Percentiles rank a stretch among this genome's conserved stretches.
Evolutionary conservation across 106 monocot species (phyloP).

Genomic region (Xerophyta viscosa): DNA sequence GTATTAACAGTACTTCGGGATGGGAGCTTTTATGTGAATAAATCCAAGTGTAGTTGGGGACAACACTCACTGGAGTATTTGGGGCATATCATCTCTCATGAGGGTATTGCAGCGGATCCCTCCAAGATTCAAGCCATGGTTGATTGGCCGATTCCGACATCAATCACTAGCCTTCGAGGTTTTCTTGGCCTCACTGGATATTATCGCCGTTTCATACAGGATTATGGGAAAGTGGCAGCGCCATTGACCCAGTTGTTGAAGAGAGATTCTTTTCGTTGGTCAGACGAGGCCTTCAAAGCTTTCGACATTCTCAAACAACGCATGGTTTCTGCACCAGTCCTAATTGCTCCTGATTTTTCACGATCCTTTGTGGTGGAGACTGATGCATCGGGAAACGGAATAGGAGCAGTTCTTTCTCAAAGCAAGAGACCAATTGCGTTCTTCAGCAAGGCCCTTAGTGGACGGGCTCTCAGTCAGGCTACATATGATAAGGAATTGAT

Average conservation of each 20-base stretch:
- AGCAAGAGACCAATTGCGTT: background rate
- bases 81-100: slow-evolving; percentile 2
- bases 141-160: slow-evolving; percentile 1
- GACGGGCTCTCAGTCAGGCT: background rate
- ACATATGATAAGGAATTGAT: background rate
- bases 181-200: slow-evolving; percentile 1
- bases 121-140: background rate
- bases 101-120: background rate
- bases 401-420: background rate
- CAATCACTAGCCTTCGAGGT: background rate
- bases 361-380: slow-evolving; percentile 1
- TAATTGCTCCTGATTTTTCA: background rate
- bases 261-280: background rate
- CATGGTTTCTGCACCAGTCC: slow-evolving; percentile 6
- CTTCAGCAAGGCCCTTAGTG: background rate
- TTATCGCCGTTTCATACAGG: slow-evolving; percentile 1
- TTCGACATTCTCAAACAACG: background rate
- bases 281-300: background rate
- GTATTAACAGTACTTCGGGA: background rate
- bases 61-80: background rate
- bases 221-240: slow-evolving; percentile 1
- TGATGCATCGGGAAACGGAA: slow-evolving; percentile 1
- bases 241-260: background rate
- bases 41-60: background rate
- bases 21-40: background rate